Evolutionary conservation across 148 eudicot species (phyloP).

Genomic region (Beta vulgaris): DNA sequence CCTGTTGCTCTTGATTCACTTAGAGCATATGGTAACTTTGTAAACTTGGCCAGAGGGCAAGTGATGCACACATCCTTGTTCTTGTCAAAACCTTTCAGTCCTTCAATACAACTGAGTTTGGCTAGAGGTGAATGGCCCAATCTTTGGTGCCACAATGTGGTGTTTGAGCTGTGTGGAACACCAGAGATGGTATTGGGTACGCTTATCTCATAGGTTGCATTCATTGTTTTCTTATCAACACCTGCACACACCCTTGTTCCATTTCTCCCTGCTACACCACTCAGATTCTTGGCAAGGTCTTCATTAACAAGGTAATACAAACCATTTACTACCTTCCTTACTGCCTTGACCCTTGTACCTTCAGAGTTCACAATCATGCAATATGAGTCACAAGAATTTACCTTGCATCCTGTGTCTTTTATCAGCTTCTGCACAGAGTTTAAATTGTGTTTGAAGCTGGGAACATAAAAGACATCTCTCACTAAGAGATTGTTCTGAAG

Average conservation of each 20-base stretch:
- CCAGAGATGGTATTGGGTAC: no score
- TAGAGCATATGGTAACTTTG: neutral
- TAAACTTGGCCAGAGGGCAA: neutral
- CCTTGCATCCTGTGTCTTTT: neutral
- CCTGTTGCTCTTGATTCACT: neutral
- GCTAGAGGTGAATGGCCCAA: neutral
- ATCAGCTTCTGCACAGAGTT: neutral
- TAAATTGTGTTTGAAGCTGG: neutral
- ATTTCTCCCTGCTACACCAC: no score
- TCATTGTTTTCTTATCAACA: no score
- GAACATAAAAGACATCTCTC: neutral
- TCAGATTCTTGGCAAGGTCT: neutral
- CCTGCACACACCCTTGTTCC: no score
- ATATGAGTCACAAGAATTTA: neutral
- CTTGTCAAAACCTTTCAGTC: neutral
- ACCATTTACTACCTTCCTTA: no score
- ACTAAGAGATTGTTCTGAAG: neutral
- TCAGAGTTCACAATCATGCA: no score
- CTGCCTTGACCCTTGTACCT: rapidly evolving
- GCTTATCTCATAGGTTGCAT: no score
- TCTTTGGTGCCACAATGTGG: neutral
- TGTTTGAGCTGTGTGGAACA: no score
- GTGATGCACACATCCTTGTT: neutral
- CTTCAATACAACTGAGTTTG: neutral
- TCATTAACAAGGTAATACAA: neutral